A percentile compares a stretch with the other conserved stretches of the same genome.
Evolutionary conservation across 345 rosid species (phyloP).

Genomic region (Melastoma malabathricum): DNA sequence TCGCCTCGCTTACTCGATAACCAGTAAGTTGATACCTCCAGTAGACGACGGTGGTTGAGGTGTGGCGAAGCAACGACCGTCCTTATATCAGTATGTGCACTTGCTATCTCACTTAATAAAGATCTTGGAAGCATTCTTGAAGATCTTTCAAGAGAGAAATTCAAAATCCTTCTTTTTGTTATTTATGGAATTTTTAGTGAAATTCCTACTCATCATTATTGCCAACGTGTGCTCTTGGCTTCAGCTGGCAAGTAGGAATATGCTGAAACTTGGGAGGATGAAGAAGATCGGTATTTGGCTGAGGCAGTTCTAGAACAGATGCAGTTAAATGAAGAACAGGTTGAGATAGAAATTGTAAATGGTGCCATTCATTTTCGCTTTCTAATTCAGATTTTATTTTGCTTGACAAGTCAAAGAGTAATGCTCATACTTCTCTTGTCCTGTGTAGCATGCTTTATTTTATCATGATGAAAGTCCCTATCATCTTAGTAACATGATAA

Average conservation of each 20-base stretch:
- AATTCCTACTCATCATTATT: too few species aligned
- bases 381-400: too few species aligned
- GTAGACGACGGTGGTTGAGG: too few species aligned
- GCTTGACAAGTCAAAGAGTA: too few species aligned
- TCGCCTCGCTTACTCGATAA: too few species aligned
- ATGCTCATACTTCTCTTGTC: too few species aligned
- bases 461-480: too few species aligned
- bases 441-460: too few species aligned
- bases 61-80: too few species aligned
- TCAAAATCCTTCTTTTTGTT: background rate
- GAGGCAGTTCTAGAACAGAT: slow-evolving; percentile 53
- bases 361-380: background rate
- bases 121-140: slow-evolving; percentile 1
- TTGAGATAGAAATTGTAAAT: slow-evolving; percentile 4
- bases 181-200: too few species aligned
- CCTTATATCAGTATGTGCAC: too few species aligned
- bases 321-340: slow-evolving; percentile 59
- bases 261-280: slow-evolving; percentile 59
- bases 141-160: background rate
- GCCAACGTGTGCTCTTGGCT: slow-evolving; percentile 1
- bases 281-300: slow-evolving; percentile 84
- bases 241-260: slow-evolving; percentile 25
- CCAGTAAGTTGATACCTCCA: too few species aligned
- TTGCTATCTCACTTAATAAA: background rate
- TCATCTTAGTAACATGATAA: background rate